Evolutionary conservation across 2,329 filamentous ascomycete species (phyloP), one percentile per base, ranked within the genome.

Genomic region (Colletotrichum viniferum): DNA sequence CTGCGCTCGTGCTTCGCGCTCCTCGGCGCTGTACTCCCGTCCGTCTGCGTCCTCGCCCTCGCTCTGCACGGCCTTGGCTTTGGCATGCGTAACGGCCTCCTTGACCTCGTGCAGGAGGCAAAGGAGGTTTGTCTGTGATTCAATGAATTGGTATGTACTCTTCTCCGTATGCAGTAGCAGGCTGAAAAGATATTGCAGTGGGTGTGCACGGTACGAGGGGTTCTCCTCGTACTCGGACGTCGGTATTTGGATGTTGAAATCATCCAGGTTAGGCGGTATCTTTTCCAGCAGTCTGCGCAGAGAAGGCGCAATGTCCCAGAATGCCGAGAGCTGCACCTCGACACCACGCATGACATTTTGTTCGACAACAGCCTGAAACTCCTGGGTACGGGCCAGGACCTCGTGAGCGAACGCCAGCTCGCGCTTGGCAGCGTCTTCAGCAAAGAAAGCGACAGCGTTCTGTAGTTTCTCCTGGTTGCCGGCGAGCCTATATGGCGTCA

Each of bases 251-350:
- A 98, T 90, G 26, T 91, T 88, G 84, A 98, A 96, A 7, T 84
- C 85, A 10, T 84, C 83, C 13, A 92, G 84, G 58, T 89, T 85
- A 2, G 85, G 82, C 0, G 96, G 96, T 26, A 98, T 93, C 80
- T 94, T 94, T 75, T 98, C 94, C 13, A 98, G 90, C 62, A 98
- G 88, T 18, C 92, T 90, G 30, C 94, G 89, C 1, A 99, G 89
- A 5, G 93, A 92, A 4, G 97, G 97, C 2, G 96, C 96, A 80
- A 98, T 98, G 81, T 99, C 97, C 97, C 97, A 99, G 83, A 98
- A 99, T 0, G 96, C 96, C 12, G 94, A 96, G 4, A 98, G 90
- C 84, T 98, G 97, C 71, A 95, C 91, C 82, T 98, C 96, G 13
- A 98, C 95, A 18, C 96, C 97, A 12, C 95, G 92, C 24, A 93